Evolutionary conservation across 2,329 filamentous ascomycete species (phyloP), one percentile per base, ranked within the genome.

Genomic region (Aureobasidium sp.): DNA sequence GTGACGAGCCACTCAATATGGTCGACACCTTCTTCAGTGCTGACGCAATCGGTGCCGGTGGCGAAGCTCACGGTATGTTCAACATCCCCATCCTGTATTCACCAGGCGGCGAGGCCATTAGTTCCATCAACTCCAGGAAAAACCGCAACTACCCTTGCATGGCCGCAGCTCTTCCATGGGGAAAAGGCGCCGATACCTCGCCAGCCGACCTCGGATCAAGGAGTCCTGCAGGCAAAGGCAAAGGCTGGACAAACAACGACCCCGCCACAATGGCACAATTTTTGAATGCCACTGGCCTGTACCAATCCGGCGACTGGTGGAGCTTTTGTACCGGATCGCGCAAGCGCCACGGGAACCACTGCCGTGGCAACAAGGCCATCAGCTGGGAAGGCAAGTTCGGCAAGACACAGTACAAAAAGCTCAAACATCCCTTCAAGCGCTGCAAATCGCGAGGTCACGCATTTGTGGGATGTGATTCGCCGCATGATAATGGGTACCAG

Each of bases 141-240:
- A 29, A 24, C n/a, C 21, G 45, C 2, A 49, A 49, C 11, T 49
- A 38, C 32, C 45, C 45, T 21, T 49, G 45, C 22, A 49, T 49
- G 45, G 27, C 16, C 10, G 34, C 32, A 19, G 16, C 10, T 10
- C 34, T 49, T 16, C 45, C 45, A 14, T 37, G 24, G 22, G 8
- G n/a, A 37, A n/a, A n/a, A 37, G n/a, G 7, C 7, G 7, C 7
- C 8, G 8, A 8, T 8, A 10, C 34, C 7, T 17, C 34, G n/a
- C 34, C 34, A n/a, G 8, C 34, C 7, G n/a, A n/a, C n/a, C n/a
- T n/a, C n/a, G n/a, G n/a, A n/a, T 44, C 40, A 16, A 10, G 10
- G 11, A 29, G 27, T 29, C 6, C 6, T 6, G n/a, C 32, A 16
- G 32, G 16, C 32, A 39, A 19, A 19, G 16, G 16, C 4, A 6